phyloP scores from a whole-genome alignment of 1,139 yeast genomes.

The Nakaseomyces kungkrabaensis region DNA sequence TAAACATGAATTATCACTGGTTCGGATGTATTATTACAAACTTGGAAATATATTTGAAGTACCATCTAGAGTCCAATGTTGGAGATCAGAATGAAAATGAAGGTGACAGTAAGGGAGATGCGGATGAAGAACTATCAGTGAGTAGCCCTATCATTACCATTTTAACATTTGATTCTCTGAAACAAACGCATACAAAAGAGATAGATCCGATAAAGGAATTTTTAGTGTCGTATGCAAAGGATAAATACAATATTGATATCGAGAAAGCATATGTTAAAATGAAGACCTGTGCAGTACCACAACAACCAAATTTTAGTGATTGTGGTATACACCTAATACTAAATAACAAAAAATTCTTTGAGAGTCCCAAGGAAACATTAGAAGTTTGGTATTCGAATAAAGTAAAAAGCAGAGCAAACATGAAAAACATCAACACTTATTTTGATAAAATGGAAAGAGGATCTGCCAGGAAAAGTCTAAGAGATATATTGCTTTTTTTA shows the following conservation, averaged over 20 bases:
- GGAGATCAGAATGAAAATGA: conserved; percentile 6
- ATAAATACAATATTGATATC: conserved; percentile 44
- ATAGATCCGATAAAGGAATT: conserved; percentile 50
- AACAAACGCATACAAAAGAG: conserved; percentile 47
- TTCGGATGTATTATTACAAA: conserved; percentile 62
- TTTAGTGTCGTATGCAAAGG: conserved; percentile 61
- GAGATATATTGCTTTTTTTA: conserved; percentile 30
- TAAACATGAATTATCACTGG: conserved; percentile 83
- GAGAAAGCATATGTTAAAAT: conserved; percentile 35
- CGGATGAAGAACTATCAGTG: conserved; percentile 10
- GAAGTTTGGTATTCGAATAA: conserved; percentile 38
- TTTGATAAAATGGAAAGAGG: conserved; percentile 33
- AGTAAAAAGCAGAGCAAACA: conserved; percentile 16
- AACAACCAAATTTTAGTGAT: conserved; percentile 82
- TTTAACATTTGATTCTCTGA: conserved; percentile 70
- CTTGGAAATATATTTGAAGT: conserved; percentile 22
- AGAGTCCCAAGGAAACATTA: conserved; percentile 41
- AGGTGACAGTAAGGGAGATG: conserved; percentile 5
- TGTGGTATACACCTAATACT: conserved; percentile 91
- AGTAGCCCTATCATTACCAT: conserved; percentile 39
- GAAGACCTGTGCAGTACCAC: conserved; percentile 57
- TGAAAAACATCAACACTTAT: conserved; percentile 19
- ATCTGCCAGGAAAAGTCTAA: conserved; percentile 31
- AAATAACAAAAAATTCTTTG: conserved; percentile 59
- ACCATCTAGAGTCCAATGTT: conserved; percentile 6